These are phyloP conservation scores for Hydnomerulius pinastri DNA, from an alignment of 768 basidiomycete species.

Conservation along the genomic window DNA sequence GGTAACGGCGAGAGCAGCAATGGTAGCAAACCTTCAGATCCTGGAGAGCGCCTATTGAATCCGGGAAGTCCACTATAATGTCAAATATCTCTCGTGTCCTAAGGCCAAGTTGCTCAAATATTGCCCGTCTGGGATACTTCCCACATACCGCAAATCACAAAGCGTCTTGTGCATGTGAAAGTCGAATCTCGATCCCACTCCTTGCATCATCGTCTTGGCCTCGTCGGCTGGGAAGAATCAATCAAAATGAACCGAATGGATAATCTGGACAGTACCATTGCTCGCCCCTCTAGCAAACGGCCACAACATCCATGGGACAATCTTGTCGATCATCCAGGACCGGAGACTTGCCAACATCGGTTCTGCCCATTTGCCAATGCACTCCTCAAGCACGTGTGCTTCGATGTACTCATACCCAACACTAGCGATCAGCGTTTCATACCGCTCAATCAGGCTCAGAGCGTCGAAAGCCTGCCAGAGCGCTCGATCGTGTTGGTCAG, in stretches of 20 bases:
- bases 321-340: constrained; percentile 76
- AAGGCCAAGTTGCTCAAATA: background rate
- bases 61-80: constrained; percentile 93
- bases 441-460: constrained; percentile 79
- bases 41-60: constrained; percentile 79
- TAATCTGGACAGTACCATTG: constrained; percentile 42
- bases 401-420: constrained; percentile 90
- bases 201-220: constrained; percentile 69
- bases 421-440: constrained; percentile 79
- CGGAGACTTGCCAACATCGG: constrained; percentile 63
- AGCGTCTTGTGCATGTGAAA: constrained; percentile 92
- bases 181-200: constrained; percentile 82
- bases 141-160: constrained; percentile 75
- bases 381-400: constrained; percentile 62
- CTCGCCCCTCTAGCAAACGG: constrained; percentile 73
- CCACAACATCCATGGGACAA: constrained; percentile 84
- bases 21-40: constrained; percentile 69
- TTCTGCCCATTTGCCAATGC: constrained; percentile 68
- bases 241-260: constrained; percentile 2
- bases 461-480: constrained; percentile 66
- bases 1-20: background rate
- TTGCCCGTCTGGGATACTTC: constrained; percentile 2
- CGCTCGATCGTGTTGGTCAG: constrained; percentile 32
- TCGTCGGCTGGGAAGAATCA: constrained; percentile 55
- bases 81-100: constrained; percentile 89